These are phyloP conservation scores for Tetrapisispora fleetii DNA, from an alignment of 805 yeast genomes.

Conservation along the genomic window DNA sequence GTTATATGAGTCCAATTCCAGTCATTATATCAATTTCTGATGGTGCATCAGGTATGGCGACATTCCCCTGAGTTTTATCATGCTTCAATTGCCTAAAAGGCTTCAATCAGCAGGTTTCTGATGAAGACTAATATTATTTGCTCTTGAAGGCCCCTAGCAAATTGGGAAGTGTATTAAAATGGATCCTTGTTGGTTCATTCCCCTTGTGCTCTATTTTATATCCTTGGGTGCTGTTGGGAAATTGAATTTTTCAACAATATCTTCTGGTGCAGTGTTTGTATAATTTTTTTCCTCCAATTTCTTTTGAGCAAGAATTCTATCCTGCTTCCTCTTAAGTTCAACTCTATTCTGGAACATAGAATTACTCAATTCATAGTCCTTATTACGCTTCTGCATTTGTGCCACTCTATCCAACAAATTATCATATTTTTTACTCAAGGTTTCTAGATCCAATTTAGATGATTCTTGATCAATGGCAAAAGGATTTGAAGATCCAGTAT, in stretches of 20 bases:
- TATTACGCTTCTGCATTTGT: constrained; percentile 10
- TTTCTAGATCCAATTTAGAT: background rate
- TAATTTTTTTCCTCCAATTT: constrained; percentile 19
- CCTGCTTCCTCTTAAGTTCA: constrained; percentile 8
- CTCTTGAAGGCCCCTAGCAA: no score
- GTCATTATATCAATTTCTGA: no score
- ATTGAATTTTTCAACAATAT: constrained; percentile 12
- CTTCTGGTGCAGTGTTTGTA: constrained; percentile 24
- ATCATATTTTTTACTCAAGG: constrained; percentile 11
- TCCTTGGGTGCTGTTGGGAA: constrained; percentile 23
- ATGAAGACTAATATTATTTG: no score
- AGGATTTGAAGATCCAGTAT: background rate
- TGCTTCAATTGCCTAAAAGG: no score
- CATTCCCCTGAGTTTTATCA: no score
- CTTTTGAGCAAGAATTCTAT: constrained; percentile 5
- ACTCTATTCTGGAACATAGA: constrained; percentile 19
- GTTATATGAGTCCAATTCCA: no score
- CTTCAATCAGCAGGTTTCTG: no score
- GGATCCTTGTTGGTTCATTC: no score
- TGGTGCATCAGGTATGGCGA: no score
- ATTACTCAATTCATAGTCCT: constrained; percentile 15
- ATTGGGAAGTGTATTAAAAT: no score
- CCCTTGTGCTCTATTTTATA: no score
- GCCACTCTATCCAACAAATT: constrained; percentile 14
- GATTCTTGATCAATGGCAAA: constrained; percentile 1